Evolutionary conservation across 176 grass and related monocot genomes (phyloP).

Genomic region (Oryza meridionalis): DNA sequence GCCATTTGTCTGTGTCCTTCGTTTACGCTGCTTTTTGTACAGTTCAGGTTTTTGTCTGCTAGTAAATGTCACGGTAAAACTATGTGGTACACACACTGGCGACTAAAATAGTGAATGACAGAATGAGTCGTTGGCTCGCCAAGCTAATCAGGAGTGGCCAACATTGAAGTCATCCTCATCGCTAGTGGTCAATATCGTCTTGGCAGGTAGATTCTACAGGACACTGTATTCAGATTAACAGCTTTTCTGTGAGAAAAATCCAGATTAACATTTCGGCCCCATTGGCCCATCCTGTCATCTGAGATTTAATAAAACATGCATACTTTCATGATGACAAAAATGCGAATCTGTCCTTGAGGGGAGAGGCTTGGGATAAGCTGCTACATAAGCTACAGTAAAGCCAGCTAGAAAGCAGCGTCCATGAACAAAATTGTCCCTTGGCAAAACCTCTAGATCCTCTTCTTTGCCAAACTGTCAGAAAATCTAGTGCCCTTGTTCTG

Average conservation of each 20-base stretch:
- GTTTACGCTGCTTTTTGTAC: not conserved
- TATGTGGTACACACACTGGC: not conserved
- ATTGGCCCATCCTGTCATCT: not conserved
- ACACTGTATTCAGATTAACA: not conserved
- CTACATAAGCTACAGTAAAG: conserved; percentile 44
- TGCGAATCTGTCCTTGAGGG: not conserved
- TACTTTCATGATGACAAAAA: conserved; percentile 20
- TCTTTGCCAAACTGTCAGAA: conserved; percentile 23
- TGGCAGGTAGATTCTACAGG: conserved; percentile 27
- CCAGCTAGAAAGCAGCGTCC: conserved; percentile 33
- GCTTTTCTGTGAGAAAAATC: not conserved
- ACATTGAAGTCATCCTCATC: conserved; percentile 20
- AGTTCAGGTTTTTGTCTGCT: conserved; percentile 29
- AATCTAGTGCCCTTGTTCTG: conserved; percentile 8
- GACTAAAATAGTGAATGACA: not conserved
- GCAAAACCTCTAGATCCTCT: conserved; percentile 15
- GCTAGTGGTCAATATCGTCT: conserved; percentile 33
- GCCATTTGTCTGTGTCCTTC: not conserved
- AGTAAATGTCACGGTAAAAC: conserved; percentile 35
- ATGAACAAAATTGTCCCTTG: not conserved
- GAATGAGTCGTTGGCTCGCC: not conserved
- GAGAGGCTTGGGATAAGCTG: not conserved
- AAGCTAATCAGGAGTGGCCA: not conserved
- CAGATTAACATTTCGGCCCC: not conserved
- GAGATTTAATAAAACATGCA: not conserved